These are phyloP conservation scores for Leptographium lundbergii DNA, from an alignment of 2,329 filamentous ascomycete genomes.

Conservation along the genomic window DNA sequence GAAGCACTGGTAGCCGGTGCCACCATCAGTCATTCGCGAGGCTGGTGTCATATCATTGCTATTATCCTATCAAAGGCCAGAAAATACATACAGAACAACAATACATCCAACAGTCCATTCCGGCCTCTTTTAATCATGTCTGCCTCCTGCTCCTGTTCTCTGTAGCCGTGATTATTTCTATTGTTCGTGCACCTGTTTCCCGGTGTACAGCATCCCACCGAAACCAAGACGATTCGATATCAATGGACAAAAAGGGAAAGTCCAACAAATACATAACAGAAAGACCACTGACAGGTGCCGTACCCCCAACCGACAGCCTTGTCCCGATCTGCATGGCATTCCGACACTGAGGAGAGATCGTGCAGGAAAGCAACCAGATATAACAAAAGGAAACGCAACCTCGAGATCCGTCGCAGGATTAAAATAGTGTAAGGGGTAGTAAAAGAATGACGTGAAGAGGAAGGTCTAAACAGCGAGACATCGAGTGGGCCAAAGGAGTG, in stretches of 20 bases:
- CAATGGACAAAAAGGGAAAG: not conserved
- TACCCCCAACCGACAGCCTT: not conserved
- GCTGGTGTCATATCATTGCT: not conserved
- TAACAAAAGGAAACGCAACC: not conserved
- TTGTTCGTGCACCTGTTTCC: not conserved
- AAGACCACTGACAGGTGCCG: not conserved
- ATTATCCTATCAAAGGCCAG: not conserved
- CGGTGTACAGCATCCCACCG: not conserved
- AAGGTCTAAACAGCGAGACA: not conserved
- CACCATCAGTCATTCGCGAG: not conserved
- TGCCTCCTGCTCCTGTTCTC: not conserved
- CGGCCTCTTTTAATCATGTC: not conserved
- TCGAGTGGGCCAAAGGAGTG: not conserved
- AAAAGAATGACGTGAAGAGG: not conserved
- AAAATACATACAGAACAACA: not conserved
- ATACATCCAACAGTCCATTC: not conserved
- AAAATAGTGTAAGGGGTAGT: not conserved
- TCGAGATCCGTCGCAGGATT: not conserved
- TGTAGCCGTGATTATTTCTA: not conserved
- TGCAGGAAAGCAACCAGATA: not conserved
- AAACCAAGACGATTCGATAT: not conserved
- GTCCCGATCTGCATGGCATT: not conserved
- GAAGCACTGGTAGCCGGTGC: conserved; percentile 45
- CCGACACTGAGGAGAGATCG: not conserved
- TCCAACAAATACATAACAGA: not conserved